Conservation (phyloP, 2,329 filamentous ascomycete genomes). For the Venturia asperata region DNA sequence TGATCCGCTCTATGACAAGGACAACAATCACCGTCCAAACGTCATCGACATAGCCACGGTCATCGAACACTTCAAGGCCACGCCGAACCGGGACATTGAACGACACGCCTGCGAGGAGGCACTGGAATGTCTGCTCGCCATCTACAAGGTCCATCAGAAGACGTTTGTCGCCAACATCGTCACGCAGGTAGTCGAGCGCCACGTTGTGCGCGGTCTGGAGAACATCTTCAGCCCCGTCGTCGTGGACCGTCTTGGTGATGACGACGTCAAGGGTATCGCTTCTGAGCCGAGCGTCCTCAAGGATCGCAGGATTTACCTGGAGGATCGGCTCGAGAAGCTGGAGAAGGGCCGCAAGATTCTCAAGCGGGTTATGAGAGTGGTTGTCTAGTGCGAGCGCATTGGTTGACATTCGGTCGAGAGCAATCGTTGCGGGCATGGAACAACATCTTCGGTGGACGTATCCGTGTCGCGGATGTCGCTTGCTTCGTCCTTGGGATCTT, state of each 20-base stretch:
- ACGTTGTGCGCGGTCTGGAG: constrained; percentile 29
- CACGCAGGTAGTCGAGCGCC: constrained; percentile 35
- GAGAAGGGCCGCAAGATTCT: constrained; percentile 33
- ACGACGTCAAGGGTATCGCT: constrained; percentile 30
- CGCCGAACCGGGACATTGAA: constrained; percentile 29
- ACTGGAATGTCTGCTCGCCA: constrained; percentile 31
- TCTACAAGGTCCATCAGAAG: constrained; percentile 35
- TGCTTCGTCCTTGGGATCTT: too few species aligned
- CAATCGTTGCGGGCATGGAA: too few species aligned
- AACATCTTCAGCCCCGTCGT: constrained; percentile 29
- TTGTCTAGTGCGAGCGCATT: not conserved
- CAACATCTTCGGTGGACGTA: too few species aligned
- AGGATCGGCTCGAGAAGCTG: constrained; percentile 28
- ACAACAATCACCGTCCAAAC: not conserved
- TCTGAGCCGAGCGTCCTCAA: constrained; percentile 30
- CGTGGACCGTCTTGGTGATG: constrained; percentile 30
- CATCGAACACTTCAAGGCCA: not conserved
- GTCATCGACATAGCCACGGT: not conserved
- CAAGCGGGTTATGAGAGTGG: constrained; percentile 24
- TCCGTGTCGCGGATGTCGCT: too few species aligned
- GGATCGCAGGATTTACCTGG: constrained; percentile 27
- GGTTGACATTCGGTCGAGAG: too few species aligned
- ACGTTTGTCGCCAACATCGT: constrained; percentile 32
- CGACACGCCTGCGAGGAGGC: constrained; percentile 31
- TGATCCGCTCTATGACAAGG: not conserved